Percentiles rank a stretch among this genome's conserved stretches.
phyloP scores from a whole-genome alignment of 2,329 filamentous ascomycete genomes.

The Pseudocercospora vitis region DNA sequence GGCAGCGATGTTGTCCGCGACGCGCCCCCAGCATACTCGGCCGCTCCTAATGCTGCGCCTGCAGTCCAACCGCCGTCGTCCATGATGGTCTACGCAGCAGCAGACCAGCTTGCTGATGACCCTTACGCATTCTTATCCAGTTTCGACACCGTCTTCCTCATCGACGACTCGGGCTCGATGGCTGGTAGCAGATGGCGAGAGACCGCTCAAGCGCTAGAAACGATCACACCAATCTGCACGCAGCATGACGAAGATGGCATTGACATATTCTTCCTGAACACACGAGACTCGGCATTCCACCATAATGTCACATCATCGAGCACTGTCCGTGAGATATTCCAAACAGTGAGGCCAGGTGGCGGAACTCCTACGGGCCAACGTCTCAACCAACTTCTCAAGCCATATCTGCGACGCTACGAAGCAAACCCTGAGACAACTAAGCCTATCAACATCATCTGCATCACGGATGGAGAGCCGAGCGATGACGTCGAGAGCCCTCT shows the following conservation, averaged over 20 bases:
- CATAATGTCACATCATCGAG: conserved; percentile 60
- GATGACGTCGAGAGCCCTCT: conserved; percentile 77
- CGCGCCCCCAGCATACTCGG: conserved; percentile 42
- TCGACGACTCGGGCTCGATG: conserved; percentile 94
- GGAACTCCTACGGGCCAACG: conserved; percentile 73
- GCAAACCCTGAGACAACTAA: conserved; percentile 57
- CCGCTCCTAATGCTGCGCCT: conserved; percentile 44
- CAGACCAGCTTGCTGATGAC: conserved; percentile 45
- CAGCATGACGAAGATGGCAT: conserved; percentile 78
- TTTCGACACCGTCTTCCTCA: conserved; percentile 87
- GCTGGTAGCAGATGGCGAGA: conserved; percentile 72
- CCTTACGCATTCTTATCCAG: conserved; percentile 71
- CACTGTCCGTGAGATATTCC: conserved; percentile 69
- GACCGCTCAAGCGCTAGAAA: conserved; percentile 65
- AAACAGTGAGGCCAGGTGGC: conserved; percentile 61
- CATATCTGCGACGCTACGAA: conserved; percentile 65
- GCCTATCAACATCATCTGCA: conserved; percentile 86
- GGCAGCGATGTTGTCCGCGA: conserved; percentile 19
- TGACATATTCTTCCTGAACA: conserved; percentile 89
- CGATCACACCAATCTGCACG: conserved; percentile 81
- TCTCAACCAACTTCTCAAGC: conserved; percentile 68
- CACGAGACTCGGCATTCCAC: conserved; percentile 60
- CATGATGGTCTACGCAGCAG: conserved; percentile 29
- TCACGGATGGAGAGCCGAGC: conserved; percentile 81
- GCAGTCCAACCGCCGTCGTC: conserved; percentile 2